Conservation (phyloP, 208 protist species). For the Leishmania tarentolae region DNA sequence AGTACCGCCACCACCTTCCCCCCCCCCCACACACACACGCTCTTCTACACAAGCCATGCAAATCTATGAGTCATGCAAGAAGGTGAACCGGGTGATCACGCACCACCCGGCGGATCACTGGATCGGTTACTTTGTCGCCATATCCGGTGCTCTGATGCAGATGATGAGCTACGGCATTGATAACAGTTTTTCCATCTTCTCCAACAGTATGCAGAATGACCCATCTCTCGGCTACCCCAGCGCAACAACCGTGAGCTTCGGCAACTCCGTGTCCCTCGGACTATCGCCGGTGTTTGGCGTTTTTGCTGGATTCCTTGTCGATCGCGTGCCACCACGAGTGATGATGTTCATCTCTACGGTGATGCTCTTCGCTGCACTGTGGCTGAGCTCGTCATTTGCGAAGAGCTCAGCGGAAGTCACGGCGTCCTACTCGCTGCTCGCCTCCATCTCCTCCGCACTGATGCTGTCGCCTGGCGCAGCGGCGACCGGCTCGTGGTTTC, state of each 20-base stretch:
- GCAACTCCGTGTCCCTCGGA: conserved; percentile 75
- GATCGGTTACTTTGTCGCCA: conserved; percentile 76
- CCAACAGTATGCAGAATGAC: conserved; percentile 71
- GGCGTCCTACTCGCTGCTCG: conserved; percentile 76
- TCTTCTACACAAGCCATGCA: conserved; percentile 11
- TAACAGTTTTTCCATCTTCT: conserved; percentile 87
- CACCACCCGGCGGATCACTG: conserved; percentile 72
- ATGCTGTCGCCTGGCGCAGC: conserved; percentile 82
- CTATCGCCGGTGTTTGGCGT: conserved; percentile 77
- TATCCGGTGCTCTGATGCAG: conserved; percentile 79
- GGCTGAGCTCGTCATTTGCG: conserved; percentile 65
- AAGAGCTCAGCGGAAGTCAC: conserved; percentile 59
- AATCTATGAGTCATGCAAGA: conserved; percentile 20
- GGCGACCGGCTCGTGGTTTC: conserved; percentile 78
- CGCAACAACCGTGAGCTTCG: conserved; percentile 72
- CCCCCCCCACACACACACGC: background rate
- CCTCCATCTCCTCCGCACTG: conserved; percentile 68
- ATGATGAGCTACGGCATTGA: conserved; percentile 87
- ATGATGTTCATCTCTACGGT: conserved; percentile 71
- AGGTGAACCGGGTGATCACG: conserved; percentile 31
- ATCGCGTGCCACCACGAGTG: conserved; percentile 67
- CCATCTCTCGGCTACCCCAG: conserved; percentile 62
- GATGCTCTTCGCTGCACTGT: conserved; percentile 61
- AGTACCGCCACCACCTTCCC: background rate
- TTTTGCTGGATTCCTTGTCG: conserved; percentile 71